phyloP scores from a whole-genome alignment of 176 grass and related monocot genomes.

The Guadua angustifolia region DNA sequence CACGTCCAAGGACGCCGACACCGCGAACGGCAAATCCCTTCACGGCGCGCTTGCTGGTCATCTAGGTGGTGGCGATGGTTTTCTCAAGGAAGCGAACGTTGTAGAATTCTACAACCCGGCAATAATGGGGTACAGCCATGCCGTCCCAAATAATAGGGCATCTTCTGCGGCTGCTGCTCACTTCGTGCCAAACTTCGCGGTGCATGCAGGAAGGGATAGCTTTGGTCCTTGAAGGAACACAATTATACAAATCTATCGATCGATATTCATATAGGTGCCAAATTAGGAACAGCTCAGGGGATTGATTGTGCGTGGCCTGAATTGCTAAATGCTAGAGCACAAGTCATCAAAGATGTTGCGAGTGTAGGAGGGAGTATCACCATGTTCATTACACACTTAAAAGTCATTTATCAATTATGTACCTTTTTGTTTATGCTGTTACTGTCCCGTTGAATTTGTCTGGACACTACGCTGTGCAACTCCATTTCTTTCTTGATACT shows the following conservation, averaged over 20 bases:
- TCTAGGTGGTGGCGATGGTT: constrained; percentile 1
- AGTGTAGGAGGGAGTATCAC: neutral
- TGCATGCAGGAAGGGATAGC: constrained; percentile 54
- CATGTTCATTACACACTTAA: neutral
- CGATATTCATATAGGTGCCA: neutral
- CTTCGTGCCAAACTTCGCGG: constrained; percentile 58
- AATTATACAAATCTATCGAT: neutral
- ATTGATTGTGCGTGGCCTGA: neutral
- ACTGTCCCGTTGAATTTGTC: neutral
- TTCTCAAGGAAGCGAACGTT: constrained; percentile 47
- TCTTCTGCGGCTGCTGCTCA: constrained; percentile 19
- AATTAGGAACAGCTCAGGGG: constrained; percentile 15
- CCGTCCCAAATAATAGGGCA: constrained; percentile 39
- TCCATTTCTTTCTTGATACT: neutral
- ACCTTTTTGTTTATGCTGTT: neutral
- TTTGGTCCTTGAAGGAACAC: constrained; percentile 55
- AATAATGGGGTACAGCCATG: constrained; percentile 56
- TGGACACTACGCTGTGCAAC: neutral
- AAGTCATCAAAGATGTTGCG: neutral
- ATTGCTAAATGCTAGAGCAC: constrained; percentile 16
- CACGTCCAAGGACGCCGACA: constrained; percentile 9
- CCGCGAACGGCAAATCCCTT: neutral
- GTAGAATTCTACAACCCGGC: constrained; percentile 49
- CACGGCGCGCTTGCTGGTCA: constrained; percentile 14
- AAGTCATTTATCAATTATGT: constrained; percentile 15